Base-by-base conservation (phyloP, 2,329 filamentous ascomycete species). In the Neocucurbitaria cava region DNA sequence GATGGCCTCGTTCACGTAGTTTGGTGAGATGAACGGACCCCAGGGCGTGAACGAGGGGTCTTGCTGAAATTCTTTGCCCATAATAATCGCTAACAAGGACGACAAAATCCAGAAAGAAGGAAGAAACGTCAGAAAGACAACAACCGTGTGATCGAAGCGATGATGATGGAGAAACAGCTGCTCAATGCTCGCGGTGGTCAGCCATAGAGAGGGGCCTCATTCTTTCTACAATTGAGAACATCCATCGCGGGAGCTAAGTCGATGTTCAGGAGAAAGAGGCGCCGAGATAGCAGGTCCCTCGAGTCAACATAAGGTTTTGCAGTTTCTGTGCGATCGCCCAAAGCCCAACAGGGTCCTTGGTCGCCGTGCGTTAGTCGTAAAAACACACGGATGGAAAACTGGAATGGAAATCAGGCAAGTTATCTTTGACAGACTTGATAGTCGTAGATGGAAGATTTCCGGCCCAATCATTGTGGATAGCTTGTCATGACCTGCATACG, bases 1-100 rank as follows among this genome's bases (percentile, higher is more conserved):
- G 38, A 75, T 74, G 15, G 54, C n/a, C 41, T 74, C 64, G 15
- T 61, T 61, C 10, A 54, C 31, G 43, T 67, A 76, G 3, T 43
- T 36, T 9, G 49, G 55, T 2, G 64, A 67, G 40, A 71, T 66
- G 39, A 68, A 46, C 26, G 68, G 68, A 2, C 68, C 68, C 66
- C 62, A 67, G 15, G 66, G 59, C 38, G 56, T 44, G 49, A 67
- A 69, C 13, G 54, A 59, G 4, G 62, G 59, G 18, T 52, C 49
- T 18, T 54, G 35, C n/a, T 40, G 47, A 28, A 55, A 69, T 40
- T 69, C 66, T 31, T 56, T 15, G 38, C 43, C 56, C 64, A 68
- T 69, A 20, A 18, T 41, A 20, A 18, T 41, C 36, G 28, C 24
- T 28, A 43, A 11, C 24, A 17, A 38, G 18, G 15, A 42, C n/a